phyloP scores from a whole-genome alignment of 306 rosid species.

The Urtica urens region DNA sequence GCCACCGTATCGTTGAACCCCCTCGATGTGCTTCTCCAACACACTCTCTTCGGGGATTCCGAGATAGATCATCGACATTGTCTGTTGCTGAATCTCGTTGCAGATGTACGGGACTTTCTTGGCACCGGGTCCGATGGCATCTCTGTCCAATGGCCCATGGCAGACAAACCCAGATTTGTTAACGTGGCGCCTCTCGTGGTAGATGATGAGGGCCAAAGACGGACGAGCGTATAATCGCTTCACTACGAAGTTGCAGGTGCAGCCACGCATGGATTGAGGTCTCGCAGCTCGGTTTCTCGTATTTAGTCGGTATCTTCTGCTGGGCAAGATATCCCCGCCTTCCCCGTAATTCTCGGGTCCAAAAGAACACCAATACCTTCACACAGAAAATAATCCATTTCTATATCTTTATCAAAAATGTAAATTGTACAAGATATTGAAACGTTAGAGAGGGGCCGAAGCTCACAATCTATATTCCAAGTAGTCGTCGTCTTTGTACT shows the following conservation, averaged over 20 bases:
- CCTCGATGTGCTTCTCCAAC: conserved; percentile 89
- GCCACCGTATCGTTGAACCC: conserved; percentile 74
- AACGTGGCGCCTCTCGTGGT: conserved; percentile 73
- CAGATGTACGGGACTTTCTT: conserved; percentile 76
- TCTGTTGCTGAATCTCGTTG: conserved; percentile 90
- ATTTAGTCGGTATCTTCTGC: conserved; percentile 85
- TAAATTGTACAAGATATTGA: background rate
- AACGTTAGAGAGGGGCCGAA: conserved; percentile 6
- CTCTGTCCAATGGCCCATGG: conserved; percentile 91
- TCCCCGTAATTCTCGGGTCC: conserved; percentile 98
- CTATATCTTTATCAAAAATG: background rate
- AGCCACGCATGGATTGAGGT: conserved; percentile 96
- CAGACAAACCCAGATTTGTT: conserved; percentile 87
- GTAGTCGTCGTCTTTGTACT: conserved; percentile 79
- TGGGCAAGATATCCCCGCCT: conserved; percentile 80
- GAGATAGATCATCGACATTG: conserved; percentile 93
- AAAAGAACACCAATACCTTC: conserved; percentile 95
- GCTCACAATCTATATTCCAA: conserved; percentile 84
- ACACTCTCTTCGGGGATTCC: conserved; percentile 93
- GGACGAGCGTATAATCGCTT: conserved; percentile 87
- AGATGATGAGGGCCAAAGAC: conserved; percentile 61
- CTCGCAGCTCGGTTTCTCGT: conserved; percentile 97
- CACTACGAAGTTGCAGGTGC: conserved; percentile 85
- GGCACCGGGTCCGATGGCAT: conserved; percentile 94
- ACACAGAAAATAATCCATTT: conserved; percentile 2